Base-by-base conservation (phyloP, 2,329 filamentous ascomycete species). In the Epichloe gansuensis region DNA sequence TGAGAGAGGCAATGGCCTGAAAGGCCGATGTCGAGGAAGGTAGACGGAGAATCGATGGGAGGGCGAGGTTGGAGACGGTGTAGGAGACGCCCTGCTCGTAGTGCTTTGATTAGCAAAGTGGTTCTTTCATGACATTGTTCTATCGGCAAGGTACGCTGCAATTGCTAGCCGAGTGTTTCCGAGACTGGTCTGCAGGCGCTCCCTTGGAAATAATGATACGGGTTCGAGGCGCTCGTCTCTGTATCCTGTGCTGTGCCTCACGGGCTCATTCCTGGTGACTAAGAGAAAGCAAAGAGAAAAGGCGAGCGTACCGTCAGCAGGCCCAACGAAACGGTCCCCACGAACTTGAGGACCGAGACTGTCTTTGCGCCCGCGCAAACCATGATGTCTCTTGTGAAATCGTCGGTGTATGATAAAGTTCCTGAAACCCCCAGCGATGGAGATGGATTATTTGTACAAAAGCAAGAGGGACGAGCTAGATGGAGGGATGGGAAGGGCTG, bases 291-390 rank as follows among this genome's bases (percentile, higher is more conserved):
- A 40, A 49, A 15, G 7, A 34, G 31, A 31, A 31, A 31, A 31
- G 31, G 31, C 31, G 31, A 31, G 31, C 85, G 63, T 79, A 95
- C 89, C 54, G 89, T 95, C 67, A 95, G 72, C 53, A 96, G 77
- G 57, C 91, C 91, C 53, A 96, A 77, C 61, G 86, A 91, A 59
- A 95, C 80, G 49, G 89, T 94, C 63, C 91, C 91, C 59, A 96
- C 85, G 67, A 96, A 95, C 73, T 97, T 96, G 72, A 87, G 81
- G 67, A 85, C 72, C 52, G 87, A 83, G 63, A 95, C 75, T 63
- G 57, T 52, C 48, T 52, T 55, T 43, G 54, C 56, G 51, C 82
- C 81, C 61, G 76, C 81, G 61, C 78, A 80, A 60, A 80, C 75
- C 80, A 89, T 86, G 68, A 31, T 41, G 47, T 44, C 5, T 13